Percentiles rank a stretch among this genome's conserved stretches.
Conservation (phyloP, 306 rosid species). For the apple (Malus domestica) region DNA sequence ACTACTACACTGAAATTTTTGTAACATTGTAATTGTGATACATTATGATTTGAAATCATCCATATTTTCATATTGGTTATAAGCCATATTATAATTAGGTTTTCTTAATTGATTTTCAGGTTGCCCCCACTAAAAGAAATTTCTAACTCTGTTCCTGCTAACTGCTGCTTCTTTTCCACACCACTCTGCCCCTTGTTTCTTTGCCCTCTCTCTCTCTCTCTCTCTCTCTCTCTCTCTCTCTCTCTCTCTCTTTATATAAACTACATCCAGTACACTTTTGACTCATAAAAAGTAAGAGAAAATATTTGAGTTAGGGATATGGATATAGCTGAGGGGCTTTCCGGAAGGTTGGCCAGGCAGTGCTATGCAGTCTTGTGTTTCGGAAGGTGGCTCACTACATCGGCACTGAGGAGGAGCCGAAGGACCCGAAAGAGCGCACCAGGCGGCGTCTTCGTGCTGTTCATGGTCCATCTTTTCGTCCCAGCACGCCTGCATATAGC, state of each 20-base stretch:
- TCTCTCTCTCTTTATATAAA: not conserved
- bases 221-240: no score
- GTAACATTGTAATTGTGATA: no score
- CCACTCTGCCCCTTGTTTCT: constrained; percentile 8
- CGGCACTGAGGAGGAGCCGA: not conserved
- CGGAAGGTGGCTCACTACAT: constrained; percentile 27
- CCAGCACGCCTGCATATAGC: not conserved
- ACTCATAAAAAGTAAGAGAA: not conserved
- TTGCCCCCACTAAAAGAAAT: no score
- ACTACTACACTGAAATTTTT: no score
- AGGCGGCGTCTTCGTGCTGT: constrained; percentile 13
- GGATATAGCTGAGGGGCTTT: constrained; percentile 7
- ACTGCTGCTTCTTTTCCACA: not conserved
- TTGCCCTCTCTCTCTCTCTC: not conserved
- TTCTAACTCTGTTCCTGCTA: not conserved
- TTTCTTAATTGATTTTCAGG: no score
- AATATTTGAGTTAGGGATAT: not conserved
- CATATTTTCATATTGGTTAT: no score
- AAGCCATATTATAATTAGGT: no score
- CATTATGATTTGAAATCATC: no score
- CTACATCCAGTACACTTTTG: not conserved
- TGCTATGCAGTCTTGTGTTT: constrained; percentile 40
- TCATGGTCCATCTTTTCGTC: constrained; percentile 10
- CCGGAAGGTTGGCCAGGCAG: constrained; percentile 21
- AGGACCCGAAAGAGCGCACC: constrained; percentile 1